phyloP scores from a whole-genome alignment of 1,284 basidiomycete species.

The Ustilago curta region DNA sequence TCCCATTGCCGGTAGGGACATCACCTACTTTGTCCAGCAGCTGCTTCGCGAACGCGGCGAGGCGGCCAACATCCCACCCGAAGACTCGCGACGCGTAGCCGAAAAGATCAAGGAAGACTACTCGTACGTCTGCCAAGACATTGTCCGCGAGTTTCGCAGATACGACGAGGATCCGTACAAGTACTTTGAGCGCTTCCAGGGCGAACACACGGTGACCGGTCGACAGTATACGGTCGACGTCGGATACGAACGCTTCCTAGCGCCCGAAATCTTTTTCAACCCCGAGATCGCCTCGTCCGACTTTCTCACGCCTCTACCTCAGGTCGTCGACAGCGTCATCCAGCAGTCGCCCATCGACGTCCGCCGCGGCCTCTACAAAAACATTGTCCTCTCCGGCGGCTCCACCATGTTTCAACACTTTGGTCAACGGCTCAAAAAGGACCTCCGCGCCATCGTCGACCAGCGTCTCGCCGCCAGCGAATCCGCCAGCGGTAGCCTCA shows the following conservation, averaged over 20 bases:
- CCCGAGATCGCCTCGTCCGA: conserved; percentile 98
- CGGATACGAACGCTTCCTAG: conserved; percentile 98
- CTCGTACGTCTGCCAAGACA: conserved; percentile 97
- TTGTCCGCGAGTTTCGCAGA: conserved; percentile 98
- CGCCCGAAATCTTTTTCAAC: conserved; percentile 99
- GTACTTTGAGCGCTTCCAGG: conserved; percentile 93
- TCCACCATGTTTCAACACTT: conserved; percentile 99
- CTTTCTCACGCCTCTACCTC: conserved; percentile 95
- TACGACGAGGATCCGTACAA: conserved; percentile 97
- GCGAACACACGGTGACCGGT: conserved; percentile 91
- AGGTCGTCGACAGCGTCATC: conserved; percentile 96
- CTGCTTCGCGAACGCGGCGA: conserved; percentile 95
- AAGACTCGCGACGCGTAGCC: conserved; percentile 92
- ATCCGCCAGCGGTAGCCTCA: conserved; percentile 79
- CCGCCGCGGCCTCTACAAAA: conserved; percentile 93
- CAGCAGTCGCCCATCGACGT: conserved; percentile 96
- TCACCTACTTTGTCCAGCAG: conserved; percentile 96
- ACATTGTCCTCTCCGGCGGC: conserved; percentile 94
- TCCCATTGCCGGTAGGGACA: conserved; percentile 97
- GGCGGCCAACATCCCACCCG: conserved; percentile 88
- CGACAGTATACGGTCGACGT: conserved; percentile 92
- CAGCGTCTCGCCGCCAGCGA: conserved; percentile 85
- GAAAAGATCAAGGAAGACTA: conserved; percentile 98
- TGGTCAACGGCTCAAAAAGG: conserved; percentile 91
- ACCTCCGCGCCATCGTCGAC: conserved; percentile 93